Base-by-base conservation (phyloP, 2,329 filamentous ascomycete species). In the Acephala macrosclerotiorum region DNA sequence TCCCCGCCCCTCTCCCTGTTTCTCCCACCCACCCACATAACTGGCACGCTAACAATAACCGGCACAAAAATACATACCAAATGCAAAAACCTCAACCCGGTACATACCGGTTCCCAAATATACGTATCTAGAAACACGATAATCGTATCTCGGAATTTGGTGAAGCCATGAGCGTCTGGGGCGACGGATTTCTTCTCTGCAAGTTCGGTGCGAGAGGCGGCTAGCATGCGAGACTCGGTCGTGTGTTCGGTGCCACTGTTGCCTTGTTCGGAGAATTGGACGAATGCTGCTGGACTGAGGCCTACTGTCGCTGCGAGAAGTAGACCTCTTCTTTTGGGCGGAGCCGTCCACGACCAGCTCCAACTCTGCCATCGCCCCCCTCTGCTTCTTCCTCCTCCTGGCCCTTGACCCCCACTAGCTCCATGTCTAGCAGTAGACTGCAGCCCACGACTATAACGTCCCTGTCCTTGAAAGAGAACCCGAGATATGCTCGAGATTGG, bases 11-110 rank as follows among this genome's bases (percentile, higher is more conserved):
- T 86, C 38, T 88, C 81, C 1, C 85, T 80, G 58, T 87, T 82
- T 55, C 90, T 83, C 38, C 77, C 76, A 0, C 96, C 96, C 64
- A 97, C 66, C 91, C 92, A 97, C 64, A 97, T 89, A 0, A 83
- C 85, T 0, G 96, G 96, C 7, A 97, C 87, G 0, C 92, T 85
- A 1, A 91, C 77, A 61, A 99, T 88, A 49, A 99, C 94, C 0
- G 96, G 96, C 22, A 97, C 89, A 75, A 99, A 99, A 63, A 99
- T 96, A 66, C 91, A 78, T 57, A 93, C 87, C 5, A 99, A 83
- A 75, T 97, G 93, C 20, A 97, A 78, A 73, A 99, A 96, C n/a
- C 96, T 87, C 56, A 95, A 78, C 0, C 92, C 92, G 0, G 95
- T 99, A 63, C 91, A 94, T 29, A 97, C 78, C 0, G 96, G 95